Evolutionary conservation across 108 stramenopile genomes (phyloP), one percentile per base, ranked within the genome.

Genomic region (Cyclotella baltica): DNA sequence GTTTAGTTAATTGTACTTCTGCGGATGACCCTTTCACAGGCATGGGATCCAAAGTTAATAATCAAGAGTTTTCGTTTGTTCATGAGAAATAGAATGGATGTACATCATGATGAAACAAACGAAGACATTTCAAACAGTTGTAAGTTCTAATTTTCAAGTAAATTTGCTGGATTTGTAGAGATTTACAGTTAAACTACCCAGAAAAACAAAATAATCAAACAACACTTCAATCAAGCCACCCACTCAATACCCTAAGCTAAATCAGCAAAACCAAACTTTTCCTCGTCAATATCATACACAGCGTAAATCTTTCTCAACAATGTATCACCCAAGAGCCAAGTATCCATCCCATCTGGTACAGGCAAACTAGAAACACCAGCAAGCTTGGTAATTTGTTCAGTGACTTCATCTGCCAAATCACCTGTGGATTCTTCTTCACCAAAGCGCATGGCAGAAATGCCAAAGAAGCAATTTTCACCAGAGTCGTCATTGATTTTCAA

Each of bases 321-420:
- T 53, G 86, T 83, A 75, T 95, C 94, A 33, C 94, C 94, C 37
- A 95, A 62, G 62, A 95, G 91, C 92, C 92, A 94, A 4, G 85
- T 70, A 18, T 89, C 87, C 9, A 46, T 53, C 0, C 73, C 82
- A 43, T 40, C 59, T 16, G 85, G 80, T 16, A 91, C 46, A 46
- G 91, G 90, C 40, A 90, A 85, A 61, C 61, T 83, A 22, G 85
- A 70, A 70, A 59, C 36, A 20, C 70, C 34, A 11, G 65, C 83
- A 30, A 84, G 40, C 23, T 25, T 34, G 40, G 83, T 67, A 28
- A 87, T 50, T 77, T 84, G 80, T 40, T 88, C 79, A 48, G 83
- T 53, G 55, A 84, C 43, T 19, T 58, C 62, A 62, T 89, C 73
- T 10, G 76, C 50, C 64, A 81, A 83, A 62, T 70, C 67, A 61